Evolutionary conservation across 148 eudicot species (phyloP).

Genomic region (Heliamphora exappendiculata): DNA sequence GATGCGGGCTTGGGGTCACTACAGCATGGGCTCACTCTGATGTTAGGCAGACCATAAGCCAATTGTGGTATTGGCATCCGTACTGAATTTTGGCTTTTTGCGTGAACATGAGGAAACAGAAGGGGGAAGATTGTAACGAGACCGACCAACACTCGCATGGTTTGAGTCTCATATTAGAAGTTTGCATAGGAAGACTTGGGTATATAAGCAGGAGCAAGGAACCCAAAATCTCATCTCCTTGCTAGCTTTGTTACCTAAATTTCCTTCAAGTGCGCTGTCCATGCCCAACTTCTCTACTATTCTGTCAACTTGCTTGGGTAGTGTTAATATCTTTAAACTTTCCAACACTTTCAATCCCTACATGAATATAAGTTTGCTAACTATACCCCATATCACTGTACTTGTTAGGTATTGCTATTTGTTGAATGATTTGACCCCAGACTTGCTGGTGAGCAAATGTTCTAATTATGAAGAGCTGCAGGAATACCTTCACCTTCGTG

Average conservation of each 20-base stretch:
- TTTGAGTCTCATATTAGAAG: background rate
- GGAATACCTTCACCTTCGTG: constrained; percentile 66
- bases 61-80: background rate
- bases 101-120: too few relatives aligned
- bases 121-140: background rate
- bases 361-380: constrained; percentile 4
- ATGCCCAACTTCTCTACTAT: background rate
- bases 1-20: background rate
- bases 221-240: background rate
- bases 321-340: background rate
- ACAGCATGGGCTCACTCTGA: background rate
- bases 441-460: constrained; percentile 50
- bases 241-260: background rate
- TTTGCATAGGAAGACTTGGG: background rate
- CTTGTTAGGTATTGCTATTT: constrained; percentile 82
- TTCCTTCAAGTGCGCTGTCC: background rate
- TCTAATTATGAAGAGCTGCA: constrained; percentile 66
- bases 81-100: background rate
- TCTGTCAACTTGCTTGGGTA: background rate
- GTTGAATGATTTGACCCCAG: constrained; percentile 79
- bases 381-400: background rate
- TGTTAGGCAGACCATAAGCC: background rate
- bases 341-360: background rate
- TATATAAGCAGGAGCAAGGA: background rate
- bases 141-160: background rate